Base-by-base conservation (phyloP, 192 early-diverging fungal species). In the Backusella sp. region DNA sequence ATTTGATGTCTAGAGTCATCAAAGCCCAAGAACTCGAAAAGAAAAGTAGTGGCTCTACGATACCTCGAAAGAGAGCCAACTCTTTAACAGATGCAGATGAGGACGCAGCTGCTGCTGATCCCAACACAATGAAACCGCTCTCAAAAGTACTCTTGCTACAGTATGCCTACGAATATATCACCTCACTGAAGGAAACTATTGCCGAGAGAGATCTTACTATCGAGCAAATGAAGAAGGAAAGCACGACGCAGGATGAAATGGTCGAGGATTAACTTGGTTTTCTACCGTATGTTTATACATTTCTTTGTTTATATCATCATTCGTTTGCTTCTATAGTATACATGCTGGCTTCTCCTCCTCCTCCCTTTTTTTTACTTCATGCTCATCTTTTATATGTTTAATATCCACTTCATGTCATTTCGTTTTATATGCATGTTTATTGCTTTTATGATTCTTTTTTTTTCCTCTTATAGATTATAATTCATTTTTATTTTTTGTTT, bases 131-230 rank as follows among this genome's bases (percentile, higher is more conserved):
- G 17, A 77, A 81, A 32, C 80, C 80, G 0, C 44, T 81, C 12
- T 77, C 76, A 28, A 81, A 81, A 44, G 80, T 81, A 6, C 37
- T 81, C 6, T 41, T 81, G 9, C 44, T 81, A 28, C 80, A 73
- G 12, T 81, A 81, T 68, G 76, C 80, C 6, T 81, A 81, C 37
- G 80, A 81, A 37, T 81, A 81, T 23, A 81, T 81, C 21, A 14
- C 68, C 3, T 69, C 68, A 12, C 70, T 81, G 11, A 81, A 81
- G 32, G 15, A 4, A 9, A 74, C 66, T 6, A 37, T 80, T 14
- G 32, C 26, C n/a, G 74, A 80, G 17, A 52, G 66, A 15, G 79
- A 80, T 17, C 23, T 37, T 14, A 71, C 21, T 8, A 79, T 79
- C n/a, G 37, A 75, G 3, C 21, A 73, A 28, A 28, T 62, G 12